Base-by-base conservation (phyloP, 192 early-diverging fungal species). In the Piromyces finnis region DNA sequence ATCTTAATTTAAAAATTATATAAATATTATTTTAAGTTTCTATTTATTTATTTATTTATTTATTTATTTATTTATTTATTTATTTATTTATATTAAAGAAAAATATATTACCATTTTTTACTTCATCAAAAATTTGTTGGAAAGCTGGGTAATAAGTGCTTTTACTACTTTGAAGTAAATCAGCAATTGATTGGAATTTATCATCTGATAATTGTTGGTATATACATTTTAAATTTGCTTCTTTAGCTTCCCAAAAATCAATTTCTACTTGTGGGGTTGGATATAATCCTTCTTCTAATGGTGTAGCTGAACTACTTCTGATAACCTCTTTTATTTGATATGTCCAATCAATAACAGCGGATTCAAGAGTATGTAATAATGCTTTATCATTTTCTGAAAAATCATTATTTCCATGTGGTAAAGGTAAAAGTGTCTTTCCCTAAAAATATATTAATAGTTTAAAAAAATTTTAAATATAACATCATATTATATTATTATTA, bases 111-210 rank as follows among this genome's bases (percentile, higher is more conserved):
- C 89, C 88, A 77, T 85, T 85, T 14, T 89, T 89, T 32, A 91
- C 90, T 81, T 91, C 90, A 36, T 91, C 87, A 82, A 90, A 87
- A 27, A 91, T 91, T 84, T 86, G 86, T 80, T 85, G 83, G 81
- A 91, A 91, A 2, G 90, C 90, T n/a, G 90, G 89, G 78, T 88
- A 91, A 82, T 91, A 91, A n/a, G 90, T 91, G 81, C 89, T 91
- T 30, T 91, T 90, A 78, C 86, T 89, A 27, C 80, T 79, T 79
- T 91, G 82, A 15, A 91, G 82, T 12, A 90, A 81, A 80, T 85
- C 84, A 1, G 86, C 83, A 79, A 91, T 91, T 79, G 87, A 88
- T 79, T 91, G 88, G 82, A 91, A 90, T 81, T 89, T 90, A 39
- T 88, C 85, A 35, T 91, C 90, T 18, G 88, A 88, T 27, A 91